Percentiles rank a stretch among this genome's conserved stretches.
phyloP scores from a whole-genome alignment of 2,329 filamentous ascomycete species.

The Epichloe aotearoae region DNA sequence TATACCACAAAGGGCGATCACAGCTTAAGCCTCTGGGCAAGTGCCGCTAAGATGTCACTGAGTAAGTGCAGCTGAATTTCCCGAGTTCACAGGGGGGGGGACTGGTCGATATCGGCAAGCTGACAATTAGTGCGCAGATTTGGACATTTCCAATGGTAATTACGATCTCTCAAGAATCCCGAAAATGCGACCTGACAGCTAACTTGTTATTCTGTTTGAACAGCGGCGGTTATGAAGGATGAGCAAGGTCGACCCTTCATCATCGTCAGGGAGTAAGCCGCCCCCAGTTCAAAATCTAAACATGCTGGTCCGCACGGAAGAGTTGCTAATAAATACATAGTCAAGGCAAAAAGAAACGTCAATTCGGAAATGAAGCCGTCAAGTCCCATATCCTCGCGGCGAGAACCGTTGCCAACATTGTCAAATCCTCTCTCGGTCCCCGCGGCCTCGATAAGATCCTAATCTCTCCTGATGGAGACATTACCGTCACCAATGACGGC shows the following conservation, averaged over 20 bases:
- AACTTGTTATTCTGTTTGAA: slow-evolving; percentile 12
- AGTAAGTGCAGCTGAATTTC: slow-evolving; percentile 21
- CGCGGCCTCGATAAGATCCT: slow-evolving; percentile 97
- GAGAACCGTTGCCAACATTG: slow-evolving; percentile 88
- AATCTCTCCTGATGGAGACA: slow-evolving; percentile 96
- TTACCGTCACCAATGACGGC: slow-evolving; percentile 97
- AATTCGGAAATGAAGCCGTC: slow-evolving; percentile 91
- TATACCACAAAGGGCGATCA: slow-evolving; percentile 5
- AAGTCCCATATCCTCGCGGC: slow-evolving; percentile 97
- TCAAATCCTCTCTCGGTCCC: slow-evolving; percentile 92
- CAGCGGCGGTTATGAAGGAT: slow-evolving; percentile 77
- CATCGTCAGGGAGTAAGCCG: slow-evolving; percentile 76
- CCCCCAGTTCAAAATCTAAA: slow-evolving; percentile 21
- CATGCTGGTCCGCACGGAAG: background rate
- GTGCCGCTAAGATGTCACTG: slow-evolving; percentile 23
- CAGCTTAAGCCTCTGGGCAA: slow-evolving; percentile 15
- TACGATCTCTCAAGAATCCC: background rate
- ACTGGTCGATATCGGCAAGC: slow-evolving; percentile 16
- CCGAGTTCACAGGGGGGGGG: background rate
- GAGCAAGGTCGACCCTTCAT: slow-evolving; percentile 96
- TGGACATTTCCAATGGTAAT: slow-evolving; percentile 70
- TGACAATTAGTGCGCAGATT: slow-evolving; percentile 40
- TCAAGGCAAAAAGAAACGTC: slow-evolving; percentile 94
- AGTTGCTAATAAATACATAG: slow-evolving; percentile 30
- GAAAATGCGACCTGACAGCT: slow-evolving; percentile 1